phyloP scores from a whole-genome alignment of 352 stramenopile species.

The Globisporangium cystogenes region DNA sequence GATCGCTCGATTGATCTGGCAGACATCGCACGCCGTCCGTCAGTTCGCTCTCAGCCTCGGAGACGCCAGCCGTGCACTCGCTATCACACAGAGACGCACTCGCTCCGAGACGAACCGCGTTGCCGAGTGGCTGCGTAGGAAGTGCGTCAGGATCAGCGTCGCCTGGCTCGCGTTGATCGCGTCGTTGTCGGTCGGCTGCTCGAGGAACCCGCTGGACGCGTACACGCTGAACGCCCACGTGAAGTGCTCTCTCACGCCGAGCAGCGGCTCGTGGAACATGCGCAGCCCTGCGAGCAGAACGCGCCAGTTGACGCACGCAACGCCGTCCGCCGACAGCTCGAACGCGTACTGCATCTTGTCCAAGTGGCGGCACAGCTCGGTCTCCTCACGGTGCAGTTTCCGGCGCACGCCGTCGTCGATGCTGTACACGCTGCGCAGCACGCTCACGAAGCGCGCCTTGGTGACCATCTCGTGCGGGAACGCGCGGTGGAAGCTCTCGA shows the following conservation, averaged over 20 bases:
- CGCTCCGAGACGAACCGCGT: slow-evolving; percentile 47
- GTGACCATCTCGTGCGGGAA: slow-evolving; percentile 65
- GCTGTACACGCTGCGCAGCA: slow-evolving; percentile 50
- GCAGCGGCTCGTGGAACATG: slow-evolving; percentile 55
- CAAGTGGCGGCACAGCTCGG: slow-evolving; percentile 44
- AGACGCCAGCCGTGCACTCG: background rate
- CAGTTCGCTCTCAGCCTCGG: background rate
- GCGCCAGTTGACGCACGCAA: slow-evolving; percentile 63
- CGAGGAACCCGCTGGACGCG: slow-evolving; percentile 41
- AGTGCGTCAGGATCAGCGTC: slow-evolving; percentile 46
- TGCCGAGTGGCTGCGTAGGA: slow-evolving; percentile 38
- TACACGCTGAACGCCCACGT: slow-evolving; percentile 56
- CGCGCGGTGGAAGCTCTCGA: slow-evolving; percentile 62
- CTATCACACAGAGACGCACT: slow-evolving; percentile 21
- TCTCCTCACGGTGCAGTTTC: slow-evolving; percentile 15
- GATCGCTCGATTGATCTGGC: slow-evolving; percentile 42
- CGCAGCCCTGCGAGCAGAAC: slow-evolving; percentile 47
- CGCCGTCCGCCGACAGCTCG: slow-evolving; percentile 42
- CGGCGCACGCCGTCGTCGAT: slow-evolving; percentile 24
- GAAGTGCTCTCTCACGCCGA: slow-evolving; percentile 48
- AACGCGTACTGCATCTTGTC: slow-evolving; percentile 59
- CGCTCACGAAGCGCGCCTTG: slow-evolving; percentile 59
- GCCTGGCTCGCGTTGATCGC: slow-evolving; percentile 33
- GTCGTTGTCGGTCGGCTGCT: slow-evolving; percentile 24
- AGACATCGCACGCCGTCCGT: background rate